Evolutionary conservation across 345 rosid genomes (phyloP), one percentile per base, ranked within the genome.

Genomic region (Litchi chinensis): DNA sequence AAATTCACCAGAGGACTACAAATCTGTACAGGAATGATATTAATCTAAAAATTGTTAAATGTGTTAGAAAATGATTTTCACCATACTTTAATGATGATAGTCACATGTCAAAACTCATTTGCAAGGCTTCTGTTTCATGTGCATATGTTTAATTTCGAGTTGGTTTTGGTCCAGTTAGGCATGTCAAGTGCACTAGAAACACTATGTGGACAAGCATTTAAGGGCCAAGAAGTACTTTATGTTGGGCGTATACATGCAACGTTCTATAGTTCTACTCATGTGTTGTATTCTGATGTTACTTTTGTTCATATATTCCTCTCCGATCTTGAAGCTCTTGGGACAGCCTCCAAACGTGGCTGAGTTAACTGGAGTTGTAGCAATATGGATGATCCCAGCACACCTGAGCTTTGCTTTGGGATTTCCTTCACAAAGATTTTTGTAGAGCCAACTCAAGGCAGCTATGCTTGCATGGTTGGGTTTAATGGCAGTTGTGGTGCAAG

Each of bases 141-240:
- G n/a, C n/a, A n/a, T n/a, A n/a, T n/a, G n/a, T n/a, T n/a, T n/a
- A n/a, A n/a, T n/a, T n/a, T n/a, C n/a, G n/a, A n/a, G n/a, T n/a
- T n/a, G n/a, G n/a, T n/a, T n/a, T 26, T 26, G 28, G 28, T 0
- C 1, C 28, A 26, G 28, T 26, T 26, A 1, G 93, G 92, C 10
- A 90, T 91, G 92, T 91, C 92, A 8, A 90, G 91, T 73, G 93
- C 95, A 22, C 74, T 89, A n/a, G 90, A 89, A 57, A 89, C 92
- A 0, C 72, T 86, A 13, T 86, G 92, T 32, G 90, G 89, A 46
- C 93, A 91, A 88, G 91, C 91, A 8, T 91, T 67, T 63, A 92
- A 90, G 92, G 11, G 93, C 93, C 1, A 92, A 86, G 68, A 86
- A 87, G 76, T 89, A 87, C 79, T 63, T 84, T 71, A 82, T 89